Evolutionary conservation across 23 red algal genomes (phyloP).

Genomic region (Gracilariopsis chorda): DNA sequence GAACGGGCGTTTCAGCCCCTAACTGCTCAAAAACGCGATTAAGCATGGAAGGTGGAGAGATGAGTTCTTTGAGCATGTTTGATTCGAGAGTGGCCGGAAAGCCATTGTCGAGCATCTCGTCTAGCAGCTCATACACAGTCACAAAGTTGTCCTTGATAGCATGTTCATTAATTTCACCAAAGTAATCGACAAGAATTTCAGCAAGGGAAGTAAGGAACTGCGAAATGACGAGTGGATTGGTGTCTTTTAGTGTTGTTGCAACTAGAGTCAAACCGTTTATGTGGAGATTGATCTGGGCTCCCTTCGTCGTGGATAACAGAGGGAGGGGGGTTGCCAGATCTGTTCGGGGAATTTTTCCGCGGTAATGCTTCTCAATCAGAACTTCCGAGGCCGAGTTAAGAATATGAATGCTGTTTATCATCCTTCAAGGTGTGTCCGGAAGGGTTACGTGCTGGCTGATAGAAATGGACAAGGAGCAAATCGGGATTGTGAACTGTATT

Average conservation of each 20-base stretch:
- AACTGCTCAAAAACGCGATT: constrained; percentile 63
- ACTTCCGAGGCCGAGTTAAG: constrained; percentile 78
- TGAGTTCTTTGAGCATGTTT: constrained; percentile 79
- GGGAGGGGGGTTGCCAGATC: constrained; percentile 54
- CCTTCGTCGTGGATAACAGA: constrained; percentile 54
- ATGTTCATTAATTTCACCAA: constrained; percentile 89
- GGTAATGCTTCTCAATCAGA: constrained; percentile 93
- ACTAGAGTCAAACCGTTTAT: constrained; percentile 66
- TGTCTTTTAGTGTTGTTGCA: constrained; percentile 55
- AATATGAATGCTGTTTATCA: constrained; percentile 80
- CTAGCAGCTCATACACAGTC: constrained; percentile 94
- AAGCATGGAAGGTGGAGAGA: constrained; percentile 72
- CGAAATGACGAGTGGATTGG: constrained; percentile 47
- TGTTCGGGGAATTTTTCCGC: constrained; percentile 58
- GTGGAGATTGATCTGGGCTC: constrained; percentile 76
- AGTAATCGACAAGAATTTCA: constrained; percentile 65
- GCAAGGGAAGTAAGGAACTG: constrained; percentile 77
- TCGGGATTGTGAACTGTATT: no score
- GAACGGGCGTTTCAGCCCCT: constrained; percentile 9
- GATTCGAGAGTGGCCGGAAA: constrained; percentile 71
- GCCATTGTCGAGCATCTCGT: constrained; percentile 91
- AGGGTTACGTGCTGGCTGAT: no score
- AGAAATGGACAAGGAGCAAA: no score
- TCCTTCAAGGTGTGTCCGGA: no score
- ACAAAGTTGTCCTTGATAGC: constrained; percentile 97